Conservation (phyloP, 306 rosid species). For the Corylus heterophylla region DNA sequence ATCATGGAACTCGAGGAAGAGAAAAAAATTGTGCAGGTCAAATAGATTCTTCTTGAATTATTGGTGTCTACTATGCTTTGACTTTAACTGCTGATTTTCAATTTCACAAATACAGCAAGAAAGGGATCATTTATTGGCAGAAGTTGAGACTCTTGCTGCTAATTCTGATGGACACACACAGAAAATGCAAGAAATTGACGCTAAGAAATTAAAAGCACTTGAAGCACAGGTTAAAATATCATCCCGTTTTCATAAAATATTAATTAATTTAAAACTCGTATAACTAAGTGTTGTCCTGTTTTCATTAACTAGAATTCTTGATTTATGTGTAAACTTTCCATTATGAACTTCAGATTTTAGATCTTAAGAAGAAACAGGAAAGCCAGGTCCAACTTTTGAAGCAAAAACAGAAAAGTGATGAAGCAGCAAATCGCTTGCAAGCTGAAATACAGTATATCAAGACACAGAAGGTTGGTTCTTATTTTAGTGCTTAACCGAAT, state of each 20-base stretch:
- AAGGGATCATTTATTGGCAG: conserved; percentile 64
- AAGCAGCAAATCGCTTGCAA: conserved; percentile 74
- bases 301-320: not conserved
- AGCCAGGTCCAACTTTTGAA: conserved; percentile 69
- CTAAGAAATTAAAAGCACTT: conserved; percentile 62
- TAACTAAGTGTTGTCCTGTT: conserved; percentile 8
- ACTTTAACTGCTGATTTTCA: conserved; percentile 30
- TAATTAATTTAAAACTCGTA: not conserved
- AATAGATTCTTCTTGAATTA: conserved; percentile 22
- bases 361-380: conserved; percentile 82
- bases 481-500: conserved; percentile 13
- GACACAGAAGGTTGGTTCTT: conserved; percentile 64
- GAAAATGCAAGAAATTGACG: conserved; percentile 55
- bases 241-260: conserved; percentile 19
- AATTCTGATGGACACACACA: conserved; percentile 54
- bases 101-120: conserved; percentile 56
- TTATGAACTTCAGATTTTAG: conserved; percentile 55
- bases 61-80: conserved; percentile 16
- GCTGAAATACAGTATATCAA: conserved; percentile 76
- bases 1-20: conserved; percentile 76
- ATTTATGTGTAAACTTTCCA: not conserved
- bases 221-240: conserved; percentile 59
- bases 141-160: conserved; percentile 64
- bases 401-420: conserved; percentile 82
- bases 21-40: conserved; percentile 74